Base-by-base conservation (phyloP, 176 grass and related monocot species). In the Avena atlantica region DNA sequence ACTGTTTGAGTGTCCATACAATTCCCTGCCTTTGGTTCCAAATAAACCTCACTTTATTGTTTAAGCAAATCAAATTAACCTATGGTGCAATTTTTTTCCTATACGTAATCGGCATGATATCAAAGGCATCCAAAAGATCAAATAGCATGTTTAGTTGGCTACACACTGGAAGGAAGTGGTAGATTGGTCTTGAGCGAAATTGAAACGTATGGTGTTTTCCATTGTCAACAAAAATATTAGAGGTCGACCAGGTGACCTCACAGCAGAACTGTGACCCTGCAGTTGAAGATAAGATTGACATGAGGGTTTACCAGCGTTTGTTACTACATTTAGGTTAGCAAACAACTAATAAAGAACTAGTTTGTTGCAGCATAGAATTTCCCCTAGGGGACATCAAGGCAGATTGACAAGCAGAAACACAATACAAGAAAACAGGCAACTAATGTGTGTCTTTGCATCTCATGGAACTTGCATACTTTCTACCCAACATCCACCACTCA, bases 61-160 rank as follows among this genome's bases (percentile, higher is more conserved):
- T 42, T 66, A 25, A 66, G 66, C 47, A 73, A 78, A 79, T 73
- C 62, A 78, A 85, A 77, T 21, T 45, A 57, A 72, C 25, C 70
- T 45, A 37, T 76, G 31, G 66, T 76, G 77, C 40, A 52, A 78
- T 62, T 14, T 16, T 24, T 67, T 90, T 50, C 25, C 83, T 7
- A 24, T 24, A 47, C n/a, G 14, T 80, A 80, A 74, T 53, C 5
- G 31, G 12, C 49, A 17, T 12, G 1, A 67, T 68, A 68, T 52
- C 44, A 67, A 36, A 70, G 48, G 7, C 27, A 53, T 13, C 59
- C 63, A 82, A 52, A 67, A 55, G 23, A 70, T 82, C 12, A 23
- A 37, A 37, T 70, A 69, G 6, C 45, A 83, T 83, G 65, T 50
- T 70, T 50, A 52, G 48, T 74, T 50, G n/a, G 71, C 25, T 56